These are phyloP conservation scores for Globisporangium polare DNA, from an alignment of 352 stramenopile species.

Conservation along the genomic window DNA sequence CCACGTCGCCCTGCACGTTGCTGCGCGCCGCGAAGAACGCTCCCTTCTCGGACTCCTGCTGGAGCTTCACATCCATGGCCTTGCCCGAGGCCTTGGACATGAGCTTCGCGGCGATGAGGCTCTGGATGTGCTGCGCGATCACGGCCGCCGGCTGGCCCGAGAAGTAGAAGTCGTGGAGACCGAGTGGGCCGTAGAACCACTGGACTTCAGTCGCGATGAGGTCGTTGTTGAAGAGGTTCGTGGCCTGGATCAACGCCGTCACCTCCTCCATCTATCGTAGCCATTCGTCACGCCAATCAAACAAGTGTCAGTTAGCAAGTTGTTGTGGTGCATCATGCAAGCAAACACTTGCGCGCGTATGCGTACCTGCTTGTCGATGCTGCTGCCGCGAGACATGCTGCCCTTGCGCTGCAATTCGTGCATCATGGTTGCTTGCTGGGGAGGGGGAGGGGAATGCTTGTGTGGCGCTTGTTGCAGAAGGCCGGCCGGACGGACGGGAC, in stretches of 20 bases:
- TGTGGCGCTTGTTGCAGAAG: not conserved
- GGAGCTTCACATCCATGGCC: conserved; percentile 76
- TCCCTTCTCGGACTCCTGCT: conserved; percentile 61
- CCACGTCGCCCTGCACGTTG: conserved; percentile 70
- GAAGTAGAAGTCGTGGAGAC: conserved; percentile 86
- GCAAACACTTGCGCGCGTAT: not conserved
- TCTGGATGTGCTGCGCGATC: conserved; percentile 80
- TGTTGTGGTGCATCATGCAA: not conserved
- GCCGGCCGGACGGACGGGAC: not conserved
- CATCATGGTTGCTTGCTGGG: conserved; percentile 1
- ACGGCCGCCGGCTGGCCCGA: conserved; percentile 48
- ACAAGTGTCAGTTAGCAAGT: not conserved
- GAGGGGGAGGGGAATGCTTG: not conserved
- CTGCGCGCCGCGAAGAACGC: conserved; percentile 82
- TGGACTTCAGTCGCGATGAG: conserved; percentile 66
- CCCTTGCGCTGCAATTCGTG: conserved; percentile 10
- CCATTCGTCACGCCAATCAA: not conserved
- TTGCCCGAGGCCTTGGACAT: conserved; percentile 75
- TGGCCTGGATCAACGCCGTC: conserved; percentile 43
- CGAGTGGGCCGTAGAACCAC: conserved; percentile 79
- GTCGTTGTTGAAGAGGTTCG: conserved; percentile 56
- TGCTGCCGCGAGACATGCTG: conserved; percentile 15
- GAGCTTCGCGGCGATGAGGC: conserved; percentile 75
- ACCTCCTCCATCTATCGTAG: conserved; percentile 57
- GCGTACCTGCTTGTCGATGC: conserved; percentile 15